Evolutionary conservation across 1,284 basidiomycete genomes (phyloP), one percentile per base, ranked within the genome.

Genomic region (Thecaphora thlaspeos): DNA sequence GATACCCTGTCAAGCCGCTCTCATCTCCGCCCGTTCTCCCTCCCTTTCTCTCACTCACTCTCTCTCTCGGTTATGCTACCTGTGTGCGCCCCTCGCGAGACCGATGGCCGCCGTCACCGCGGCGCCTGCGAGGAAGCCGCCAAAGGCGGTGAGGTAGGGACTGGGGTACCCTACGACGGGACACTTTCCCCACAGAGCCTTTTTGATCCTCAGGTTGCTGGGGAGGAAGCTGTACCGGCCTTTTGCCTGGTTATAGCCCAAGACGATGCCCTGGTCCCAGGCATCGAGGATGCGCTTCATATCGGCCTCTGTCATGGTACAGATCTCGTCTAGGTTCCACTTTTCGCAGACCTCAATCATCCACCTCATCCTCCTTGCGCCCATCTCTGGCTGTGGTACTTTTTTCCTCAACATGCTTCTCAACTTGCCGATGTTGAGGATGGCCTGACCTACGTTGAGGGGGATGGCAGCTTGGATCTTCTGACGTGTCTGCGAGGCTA

Each of bases 341-440:
- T 81, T 79, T 58, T 91, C 90, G 79, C 92, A 96, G 4, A 96
- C 82, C 49, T 85, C 84, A 24, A 89, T 86, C 90, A 97, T 96
- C 93, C 92, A 97, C 63, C 84, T 83, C 94, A 98, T 98, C 73
- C 94, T 82, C 73, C 82, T 82, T 72, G 84, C 84, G 42, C 89
- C 85, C 44, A 87, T 69, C 40, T 83, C 81, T 10, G 87, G 86
- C n/a, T 89, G 91, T 2, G 88, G 87, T 12, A 87, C 89, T 30
- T 85, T 82, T 69, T 86, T 82, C 69, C 88, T 86, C 68, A 94
- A 80, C 75, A 82, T 83, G 26, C 79, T 78, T 62, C 91, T 81
- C 40, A 94, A 80, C 61, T 81, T 78, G 17, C 91, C 95, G 43
- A 95, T 87, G 53, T 85, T 87, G 65, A 84, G 83, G 48, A 97